Percentiles rank a stretch among this genome's conserved stretches.
phyloP scores from a whole-genome alignment of 106 monocot species.

The Dendrobium huoshanense region DNA sequence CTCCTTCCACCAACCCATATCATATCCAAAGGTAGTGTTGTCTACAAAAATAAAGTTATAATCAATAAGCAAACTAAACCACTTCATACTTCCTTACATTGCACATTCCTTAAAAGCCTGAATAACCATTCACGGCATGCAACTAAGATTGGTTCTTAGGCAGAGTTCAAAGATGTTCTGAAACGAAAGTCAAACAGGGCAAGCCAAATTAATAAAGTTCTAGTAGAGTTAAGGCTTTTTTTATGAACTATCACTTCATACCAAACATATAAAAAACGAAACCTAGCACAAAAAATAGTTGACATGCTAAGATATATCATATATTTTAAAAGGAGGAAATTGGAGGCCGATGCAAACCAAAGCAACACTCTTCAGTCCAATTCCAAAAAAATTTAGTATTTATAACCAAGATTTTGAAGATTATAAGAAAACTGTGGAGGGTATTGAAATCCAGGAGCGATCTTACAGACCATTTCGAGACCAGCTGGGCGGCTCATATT shows the following conservation, averaged over 20 bases:
- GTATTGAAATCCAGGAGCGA: background rate
- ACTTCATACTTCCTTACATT: background rate
- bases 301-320: too few species aligned
- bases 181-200: background rate
- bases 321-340: background rate
- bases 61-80: background rate
- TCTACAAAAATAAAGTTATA: constrained; percentile 6
- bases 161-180: background rate
- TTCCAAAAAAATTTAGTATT: background rate
- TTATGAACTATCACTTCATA: background rate
- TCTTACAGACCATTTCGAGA: constrained; percentile 6
- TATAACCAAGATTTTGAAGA: background rate
- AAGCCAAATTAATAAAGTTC: background rate
- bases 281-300: background rate
- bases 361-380: background rate
- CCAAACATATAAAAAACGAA: background rate
- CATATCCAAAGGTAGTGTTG: constrained; percentile 18
- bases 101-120: background rate
- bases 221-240: background rate
- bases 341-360: background rate
- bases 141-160: background rate
- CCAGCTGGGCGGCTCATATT: constrained; percentile 73
- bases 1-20: constrained; percentile 72
- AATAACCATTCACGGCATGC: background rate
- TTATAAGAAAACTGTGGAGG: too few species aligned